phyloP scores from a whole-genome alignment of 164 flowering plant genomes.

The Cinnamomum chago region DNA sequence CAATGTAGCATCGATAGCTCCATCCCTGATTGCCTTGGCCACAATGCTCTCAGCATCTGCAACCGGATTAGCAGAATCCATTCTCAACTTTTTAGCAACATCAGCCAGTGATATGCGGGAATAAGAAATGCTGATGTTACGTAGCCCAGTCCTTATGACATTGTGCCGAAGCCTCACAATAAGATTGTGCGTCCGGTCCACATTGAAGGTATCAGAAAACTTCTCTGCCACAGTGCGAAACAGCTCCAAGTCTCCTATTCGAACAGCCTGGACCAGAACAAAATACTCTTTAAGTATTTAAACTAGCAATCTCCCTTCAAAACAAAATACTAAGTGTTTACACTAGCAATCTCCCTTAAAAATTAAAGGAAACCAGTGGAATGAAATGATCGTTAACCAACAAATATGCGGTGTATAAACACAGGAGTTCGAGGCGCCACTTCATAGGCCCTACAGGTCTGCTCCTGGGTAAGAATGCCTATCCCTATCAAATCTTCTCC shows the following conservation, averaged over 20 bases:
- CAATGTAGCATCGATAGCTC: slow-evolving; percentile 87
- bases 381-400: background rate
- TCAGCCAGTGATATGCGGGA: slow-evolving; percentile 83
- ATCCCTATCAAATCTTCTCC: too few relatives aligned
- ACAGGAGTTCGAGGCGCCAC: background rate
- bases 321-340: background rate
- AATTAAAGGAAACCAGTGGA: background rate
- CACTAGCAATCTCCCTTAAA: background rate
- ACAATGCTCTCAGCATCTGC: slow-evolving; percentile 97
- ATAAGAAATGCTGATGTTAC: slow-evolving; percentile 91
- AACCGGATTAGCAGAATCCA: slow-evolving; percentile 72
- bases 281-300: too few relatives aligned
- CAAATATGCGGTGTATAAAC: background rate
- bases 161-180: slow-evolving; percentile 92
- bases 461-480: too few relatives aligned
- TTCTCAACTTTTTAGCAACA: slow-evolving; percentile 73
- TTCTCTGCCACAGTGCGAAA: slow-evolving; percentile 72
- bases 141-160: slow-evolving; percentile 87
- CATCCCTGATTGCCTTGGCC: slow-evolving; percentile 93
- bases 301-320: background rate
- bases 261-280: slow-evolving; percentile 63
- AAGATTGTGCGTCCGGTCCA: slow-evolving; percentile 78
- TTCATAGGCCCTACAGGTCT: too few relatives aligned
- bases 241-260: slow-evolving; percentile 91
- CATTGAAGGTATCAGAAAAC: slow-evolving; percentile 53